phyloP scores from a whole-genome alignment of 1,139 yeast species.

The Blastobotrys buckinghamii region DNA sequence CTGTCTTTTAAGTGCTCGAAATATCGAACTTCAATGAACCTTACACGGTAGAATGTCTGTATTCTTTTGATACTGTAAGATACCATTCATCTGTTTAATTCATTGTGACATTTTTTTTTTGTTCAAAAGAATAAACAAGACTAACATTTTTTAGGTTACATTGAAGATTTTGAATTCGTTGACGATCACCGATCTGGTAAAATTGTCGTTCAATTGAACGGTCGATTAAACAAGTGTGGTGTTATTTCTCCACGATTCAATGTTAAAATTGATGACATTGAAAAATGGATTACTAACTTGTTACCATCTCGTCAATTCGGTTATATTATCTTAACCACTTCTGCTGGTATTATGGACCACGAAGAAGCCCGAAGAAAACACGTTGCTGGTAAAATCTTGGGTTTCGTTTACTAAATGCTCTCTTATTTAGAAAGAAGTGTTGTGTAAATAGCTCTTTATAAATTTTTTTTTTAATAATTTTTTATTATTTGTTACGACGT shows the following conservation, averaged over 20 bases:
- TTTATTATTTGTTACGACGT: neutral
- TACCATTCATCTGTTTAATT: constrained; percentile 1
- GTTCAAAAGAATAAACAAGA: constrained; percentile 18
- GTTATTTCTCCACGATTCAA: constrained; percentile 98
- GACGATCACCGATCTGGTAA: constrained; percentile 99
- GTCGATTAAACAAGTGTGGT: constrained; percentile 98
- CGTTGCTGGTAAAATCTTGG: constrained; percentile 96
- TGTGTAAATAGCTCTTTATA: neutral
- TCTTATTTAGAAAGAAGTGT: neutral
- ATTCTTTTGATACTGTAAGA: neutral
- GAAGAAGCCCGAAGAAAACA: constrained; percentile 99
- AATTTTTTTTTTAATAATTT: neutral
- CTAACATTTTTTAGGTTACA: constrained; percentile 60
- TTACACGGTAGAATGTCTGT: constrained; percentile 53
- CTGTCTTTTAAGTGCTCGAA: constrained; percentile 98
- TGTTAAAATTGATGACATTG: constrained; percentile 87
- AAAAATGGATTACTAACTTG: constrained; percentile 96
- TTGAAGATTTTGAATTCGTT: constrained; percentile 97
- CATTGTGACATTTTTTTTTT: neutral
- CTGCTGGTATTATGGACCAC: constrained; percentile 99
- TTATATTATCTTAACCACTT: constrained; percentile 93
- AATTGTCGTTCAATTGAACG: constrained; percentile 93
- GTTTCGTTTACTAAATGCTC: constrained; percentile 86
- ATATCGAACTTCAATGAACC: constrained; percentile 47
- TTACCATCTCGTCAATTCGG: constrained; percentile 99